Base-by-base conservation (phyloP, 2,329 filamentous ascomycete genomes). In the Alternaria sp. region DNA sequence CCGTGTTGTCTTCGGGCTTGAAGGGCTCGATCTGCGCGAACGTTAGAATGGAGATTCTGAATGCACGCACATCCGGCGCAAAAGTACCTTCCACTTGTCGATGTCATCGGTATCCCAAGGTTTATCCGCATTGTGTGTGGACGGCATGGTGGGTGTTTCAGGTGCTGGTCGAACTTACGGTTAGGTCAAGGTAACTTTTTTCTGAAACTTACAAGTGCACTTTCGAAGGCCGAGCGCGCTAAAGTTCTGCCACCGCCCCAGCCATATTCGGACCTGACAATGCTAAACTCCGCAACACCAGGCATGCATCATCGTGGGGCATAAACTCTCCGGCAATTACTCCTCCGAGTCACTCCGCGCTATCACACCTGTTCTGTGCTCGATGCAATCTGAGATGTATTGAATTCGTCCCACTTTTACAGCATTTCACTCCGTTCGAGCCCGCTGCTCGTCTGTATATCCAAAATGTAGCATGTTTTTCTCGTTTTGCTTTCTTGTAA, bases 41-140 rank as follows among this genome's bases (percentile, higher is more conserved):
- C 4, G 28, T 68, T 26, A 67, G 58, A 11, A 11, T 9, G 14
- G 11, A 3, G 8, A 17, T 28, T 14, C n/a, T 2, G 29, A 3
- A n/a, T 21, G 39, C 28, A 37, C 54, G 41, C 39, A 51, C 2
- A 7, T 6, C 11, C 1, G 26, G 21, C 41, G 55, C 55, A 24
- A 49, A 52, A 70, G 14, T 36, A 89, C 88, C 83, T 93, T 94
- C 93, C 93, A 98, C 78, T 97, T 96, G 81, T 98, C 94, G 65
- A 98, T 92, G 73, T 97, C 95, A 63, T 96, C 93, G 56, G 93
- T 90, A 62, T 97, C 75, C 93, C 93, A 97, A 93, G 70, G 69
- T 60, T 71, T 73, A 3, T 96, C 92, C 68, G 86, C 90, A 62
- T 97, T 90, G 80, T 97, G 88, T 66, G 90, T 96, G 29, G 92